Evolutionary conservation across 495 filamentous ascomycete genomes (phyloP).

Genomic region (Aspergillus ostianus): DNA sequence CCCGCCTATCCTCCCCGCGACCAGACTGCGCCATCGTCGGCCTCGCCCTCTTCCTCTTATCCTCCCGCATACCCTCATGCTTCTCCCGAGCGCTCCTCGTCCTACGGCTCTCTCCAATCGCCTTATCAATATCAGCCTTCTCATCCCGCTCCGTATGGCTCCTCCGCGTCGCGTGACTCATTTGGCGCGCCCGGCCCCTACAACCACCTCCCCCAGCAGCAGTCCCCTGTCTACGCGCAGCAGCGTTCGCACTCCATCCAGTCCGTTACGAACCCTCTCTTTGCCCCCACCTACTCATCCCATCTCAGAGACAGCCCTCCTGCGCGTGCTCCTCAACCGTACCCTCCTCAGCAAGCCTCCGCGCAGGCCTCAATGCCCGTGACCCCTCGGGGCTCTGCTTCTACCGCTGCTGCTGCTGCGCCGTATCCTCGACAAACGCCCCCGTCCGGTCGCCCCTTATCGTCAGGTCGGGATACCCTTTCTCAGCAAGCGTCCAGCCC

Average conservation of each 20-base stretch:
- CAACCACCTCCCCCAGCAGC: conserved; percentile 33
- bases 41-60: conserved; percentile 41
- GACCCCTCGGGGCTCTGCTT: conserved; percentile 48
- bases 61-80: conserved; percentile 40
- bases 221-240: conserved; percentile 41
- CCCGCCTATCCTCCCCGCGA: conserved; percentile 30
- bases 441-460: conserved; percentile 29
- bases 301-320: conserved; percentile 44
- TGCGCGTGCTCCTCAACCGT: conserved; percentile 34
- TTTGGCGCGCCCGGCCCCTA: conserved; percentile 35
- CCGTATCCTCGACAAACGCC: conserved; percentile 37
- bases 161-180: conserved; percentile 33
- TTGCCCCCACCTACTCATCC: conserved; percentile 34
- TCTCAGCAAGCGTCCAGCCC: conserved; percentile 39
- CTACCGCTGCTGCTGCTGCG: conserved; percentile 14
- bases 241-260: conserved; percentile 51
- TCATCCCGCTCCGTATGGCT: conserved; percentile 34
- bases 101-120: conserved; percentile 43
- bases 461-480: conserved; percentile 29
- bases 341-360: conserved; percentile 40
- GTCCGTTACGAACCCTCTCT: conserved; percentile 41
- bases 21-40: conserved; percentile 26
- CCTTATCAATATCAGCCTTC: conserved; percentile 44
- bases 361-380: conserved; percentile 44
- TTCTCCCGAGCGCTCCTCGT: conserved; percentile 41